A percentile compares a stretch with the other conserved stretches of the same genome.
phyloP scores from a whole-genome alignment of 2,329 filamentous ascomycete species.

The Fusarium nelsonii region DNA sequence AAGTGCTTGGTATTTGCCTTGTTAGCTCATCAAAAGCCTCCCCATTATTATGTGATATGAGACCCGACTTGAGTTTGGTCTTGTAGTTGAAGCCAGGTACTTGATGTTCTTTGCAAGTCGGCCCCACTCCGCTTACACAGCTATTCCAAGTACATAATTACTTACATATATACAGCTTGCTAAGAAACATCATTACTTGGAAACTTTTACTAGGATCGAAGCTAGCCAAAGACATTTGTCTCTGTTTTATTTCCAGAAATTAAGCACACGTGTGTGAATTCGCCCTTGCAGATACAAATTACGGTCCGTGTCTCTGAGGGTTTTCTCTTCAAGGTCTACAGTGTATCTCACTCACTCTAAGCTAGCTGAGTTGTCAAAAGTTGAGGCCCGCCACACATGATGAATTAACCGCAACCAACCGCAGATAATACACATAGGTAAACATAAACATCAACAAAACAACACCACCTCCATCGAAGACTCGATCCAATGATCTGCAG shows the following conservation, averaged over 20 bases:
- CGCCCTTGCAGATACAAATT: conserved; percentile 36
- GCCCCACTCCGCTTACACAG: conserved; percentile 17
- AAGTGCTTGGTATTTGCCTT: conserved; percentile 15
- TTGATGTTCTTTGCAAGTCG: conserved; percentile 9
- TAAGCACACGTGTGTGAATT: conserved; percentile 27
- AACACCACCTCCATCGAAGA: not conserved
- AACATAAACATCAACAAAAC: conserved; percentile 25
- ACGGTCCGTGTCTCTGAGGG: conserved; percentile 13
- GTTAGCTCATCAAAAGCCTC: not conserved
- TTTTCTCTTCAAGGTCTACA: no score
- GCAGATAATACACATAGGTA: conserved; percentile 20
- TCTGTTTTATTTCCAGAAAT: conserved; percentile 46
- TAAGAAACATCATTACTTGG: conserved; percentile 11
- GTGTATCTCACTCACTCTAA: conserved; percentile 7
- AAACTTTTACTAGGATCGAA: conserved; percentile 16
- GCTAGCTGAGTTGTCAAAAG: conserved; percentile 8
- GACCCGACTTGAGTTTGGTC: not conserved
- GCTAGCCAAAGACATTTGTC: conserved; percentile 16
- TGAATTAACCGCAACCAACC: conserved; percentile 7
- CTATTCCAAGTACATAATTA: conserved; percentile 1
- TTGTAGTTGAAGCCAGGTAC: conserved; percentile 19
- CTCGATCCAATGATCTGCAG: conserved; percentile 21
- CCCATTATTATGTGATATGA: not conserved
- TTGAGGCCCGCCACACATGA: conserved; percentile 33
- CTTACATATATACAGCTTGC: conserved; percentile 1